Percentiles rank a stretch among this genome's conserved stretches.
These are phyloP conservation scores for Tetracentron sinense DNA, from an alignment of 164 flowering plant genomes.

Conservation along the genomic window DNA sequence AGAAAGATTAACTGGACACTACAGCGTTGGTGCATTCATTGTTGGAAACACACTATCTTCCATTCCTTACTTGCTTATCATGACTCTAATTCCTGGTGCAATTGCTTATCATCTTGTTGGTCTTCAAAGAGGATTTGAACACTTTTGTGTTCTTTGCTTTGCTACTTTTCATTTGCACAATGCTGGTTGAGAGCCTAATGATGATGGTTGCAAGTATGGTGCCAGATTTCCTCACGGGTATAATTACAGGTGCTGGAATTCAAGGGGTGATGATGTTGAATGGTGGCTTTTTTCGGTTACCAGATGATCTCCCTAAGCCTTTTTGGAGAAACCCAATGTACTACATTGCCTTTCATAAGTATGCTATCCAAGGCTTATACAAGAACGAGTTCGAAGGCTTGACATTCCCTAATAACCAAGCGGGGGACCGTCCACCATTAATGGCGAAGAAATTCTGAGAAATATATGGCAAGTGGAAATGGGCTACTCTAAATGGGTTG, in stretches of 20 bases:
- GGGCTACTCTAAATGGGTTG: constrained; percentile 52
- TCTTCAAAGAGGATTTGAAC: constrained; percentile 30
- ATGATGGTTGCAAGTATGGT: constrained; percentile 58
- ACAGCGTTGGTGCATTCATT: constrained; percentile 45
- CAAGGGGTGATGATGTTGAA: constrained; percentile 51
- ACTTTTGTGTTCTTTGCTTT: constrained; percentile 38
- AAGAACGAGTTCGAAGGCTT: constrained; percentile 48
- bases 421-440: constrained; percentile 18
- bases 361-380: constrained; percentile 42
- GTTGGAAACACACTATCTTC: constrained; percentile 57
- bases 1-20: constrained; percentile 62
- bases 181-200: constrained; percentile 63
- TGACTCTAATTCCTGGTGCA: constrained; percentile 43
- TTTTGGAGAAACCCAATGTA: constrained; percentile 62
- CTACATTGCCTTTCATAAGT: constrained; percentile 45
- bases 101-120: constrained; percentile 45
- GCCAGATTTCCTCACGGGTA: constrained; percentile 61
- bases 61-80: constrained; percentile 41
- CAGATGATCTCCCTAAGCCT: constrained; percentile 47
- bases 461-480: constrained; percentile 40
- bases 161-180: constrained; percentile 30
- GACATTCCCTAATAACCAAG: constrained; percentile 19
- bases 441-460: constrained; percentile 33
- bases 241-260: constrained; percentile 53
- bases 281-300: constrained; percentile 52